phyloP scores from a whole-genome alignment of 805 yeast species.

The Teunomyces lycoperdinae region DNA sequence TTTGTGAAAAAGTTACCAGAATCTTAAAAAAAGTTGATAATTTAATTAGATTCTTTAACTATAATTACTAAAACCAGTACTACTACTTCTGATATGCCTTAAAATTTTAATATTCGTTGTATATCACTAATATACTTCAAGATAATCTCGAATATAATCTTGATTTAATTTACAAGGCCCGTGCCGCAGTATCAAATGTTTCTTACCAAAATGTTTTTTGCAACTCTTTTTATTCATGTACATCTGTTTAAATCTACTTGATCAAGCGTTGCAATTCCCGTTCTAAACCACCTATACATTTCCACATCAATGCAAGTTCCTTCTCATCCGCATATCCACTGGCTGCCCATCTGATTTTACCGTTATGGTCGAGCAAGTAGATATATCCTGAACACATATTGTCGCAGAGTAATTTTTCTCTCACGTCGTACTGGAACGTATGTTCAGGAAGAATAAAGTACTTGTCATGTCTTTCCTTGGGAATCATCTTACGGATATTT shows the following conservation, averaged over 20 bases:
- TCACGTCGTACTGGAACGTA: slow-evolving; percentile 53
- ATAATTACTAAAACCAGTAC: background rate
- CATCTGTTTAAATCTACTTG: background rate
- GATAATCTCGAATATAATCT: background rate
- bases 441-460: slow-evolving; percentile 65
- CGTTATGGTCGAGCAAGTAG: slow-evolving; percentile 69
- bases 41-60: background rate
- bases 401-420: slow-evolving; percentile 60
- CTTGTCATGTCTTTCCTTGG: slow-evolving; percentile 48
- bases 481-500: slow-evolving; percentile 43
- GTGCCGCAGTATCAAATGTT: background rate
- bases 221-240: background rate
- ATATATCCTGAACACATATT: slow-evolving; percentile 83
- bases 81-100: background rate
- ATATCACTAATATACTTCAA: background rate
- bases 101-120: background rate
- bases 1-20: background rate
- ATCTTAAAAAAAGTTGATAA: background rate
- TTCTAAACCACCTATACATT: slow-evolving; percentile 57
- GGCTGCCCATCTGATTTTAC: slow-evolving; percentile 86
- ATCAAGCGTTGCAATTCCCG: slow-evolving; percentile 33
- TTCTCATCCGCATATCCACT: slow-evolving; percentile 75
- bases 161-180: background rate
- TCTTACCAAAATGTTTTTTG: background rate
- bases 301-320: slow-evolving; percentile 65